phyloP scores from a whole-genome alignment of 1,139 yeast genomes.

The Pichia sp. region DNA sequence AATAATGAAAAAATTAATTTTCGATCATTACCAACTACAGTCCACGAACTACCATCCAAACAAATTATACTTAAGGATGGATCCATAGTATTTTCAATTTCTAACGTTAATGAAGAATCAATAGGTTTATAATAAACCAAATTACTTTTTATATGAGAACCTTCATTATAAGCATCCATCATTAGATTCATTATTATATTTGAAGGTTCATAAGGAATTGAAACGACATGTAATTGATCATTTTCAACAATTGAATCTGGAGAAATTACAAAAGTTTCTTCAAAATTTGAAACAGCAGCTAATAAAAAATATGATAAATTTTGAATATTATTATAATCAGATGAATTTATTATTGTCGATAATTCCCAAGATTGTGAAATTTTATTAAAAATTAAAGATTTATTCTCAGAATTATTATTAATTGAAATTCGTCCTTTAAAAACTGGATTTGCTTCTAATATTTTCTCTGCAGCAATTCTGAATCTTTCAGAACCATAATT shows the following conservation, averaged over 20 bases:
- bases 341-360: background rate
- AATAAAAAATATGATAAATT: conserved; percentile 60
- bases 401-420: conserved; percentile 21
- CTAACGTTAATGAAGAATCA: conserved; percentile 20
- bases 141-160: conserved; percentile 44
- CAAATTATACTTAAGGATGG: conserved; percentile 33
- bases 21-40: conserved; percentile 11
- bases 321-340: too few relatives aligned
- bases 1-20: conserved; percentile 6
- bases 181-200: conserved; percentile 48
- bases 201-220: conserved; percentile 39
- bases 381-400: conserved; percentile 1
- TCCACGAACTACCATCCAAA: conserved; percentile 40
- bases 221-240: conserved; percentile 47
- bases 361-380: conserved; percentile 1
- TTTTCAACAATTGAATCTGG: conserved; percentile 56
- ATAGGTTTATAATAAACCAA: conserved; percentile 38
- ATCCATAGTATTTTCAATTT: conserved; percentile 16
- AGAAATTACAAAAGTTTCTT: conserved; percentile 64
- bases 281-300: conserved; percentile 58
- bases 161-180: conserved; percentile 52
- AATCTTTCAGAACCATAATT: conserved; percentile 63
- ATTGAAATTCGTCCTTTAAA: conserved; percentile 42
- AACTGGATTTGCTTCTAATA: conserved; percentile 42
- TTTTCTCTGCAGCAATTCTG: conserved; percentile 55